These are phyloP conservation scores for Anthostomella pinea DNA, from an alignment of 2,329 filamentous ascomycete species.

Conservation along the genomic window DNA sequence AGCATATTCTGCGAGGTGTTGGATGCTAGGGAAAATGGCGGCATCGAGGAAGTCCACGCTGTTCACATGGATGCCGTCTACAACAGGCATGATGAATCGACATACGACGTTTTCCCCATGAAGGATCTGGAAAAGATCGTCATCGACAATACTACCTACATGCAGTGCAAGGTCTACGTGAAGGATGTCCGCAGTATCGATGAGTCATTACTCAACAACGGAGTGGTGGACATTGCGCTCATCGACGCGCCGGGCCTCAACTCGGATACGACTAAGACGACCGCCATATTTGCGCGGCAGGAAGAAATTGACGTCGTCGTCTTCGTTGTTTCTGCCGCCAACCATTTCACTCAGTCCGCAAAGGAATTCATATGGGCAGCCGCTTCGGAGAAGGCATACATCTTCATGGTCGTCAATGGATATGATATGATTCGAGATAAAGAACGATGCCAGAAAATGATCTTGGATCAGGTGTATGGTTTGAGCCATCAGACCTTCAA, in stretches of 20 bases:
- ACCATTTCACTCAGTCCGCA: slow-evolving; percentile 97
- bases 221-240: slow-evolving; percentile 94
- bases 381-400: slow-evolving; percentile 94
- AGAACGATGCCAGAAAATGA: slow-evolving; percentile 85
- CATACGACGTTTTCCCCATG: slow-evolving; percentile 83
- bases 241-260: slow-evolving; percentile 97
- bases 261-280: slow-evolving; percentile 94
- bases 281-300: slow-evolving; percentile 92
- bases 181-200: slow-evolving; percentile 86
- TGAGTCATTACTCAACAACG: slow-evolving; percentile 93
- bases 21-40: slow-evolving; percentile 85
- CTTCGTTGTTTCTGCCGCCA: slow-evolving; percentile 95
- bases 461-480: slow-evolving; percentile 81
- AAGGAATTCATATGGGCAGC: slow-evolving; percentile 97
- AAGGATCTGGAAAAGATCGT: slow-evolving; percentile 84
- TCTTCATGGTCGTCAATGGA: slow-evolving; percentile 98
- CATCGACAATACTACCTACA: slow-evolving; percentile 80
- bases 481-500: slow-evolving; percentile 94
- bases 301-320: slow-evolving; percentile 99
- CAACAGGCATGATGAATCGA: slow-evolving; percentile 86
- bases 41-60: slow-evolving; percentile 92
- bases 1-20: slow-evolving; percentile 98
- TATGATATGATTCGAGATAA: slow-evolving; percentile 94
- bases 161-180: slow-evolving; percentile 95
- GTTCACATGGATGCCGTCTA: slow-evolving; percentile 80